These are phyloP conservation scores for Antitrichia curtipendula DNA, from an alignment of 225 moss, liverwort and hornwort genomes.

Conservation along the genomic window DNA sequence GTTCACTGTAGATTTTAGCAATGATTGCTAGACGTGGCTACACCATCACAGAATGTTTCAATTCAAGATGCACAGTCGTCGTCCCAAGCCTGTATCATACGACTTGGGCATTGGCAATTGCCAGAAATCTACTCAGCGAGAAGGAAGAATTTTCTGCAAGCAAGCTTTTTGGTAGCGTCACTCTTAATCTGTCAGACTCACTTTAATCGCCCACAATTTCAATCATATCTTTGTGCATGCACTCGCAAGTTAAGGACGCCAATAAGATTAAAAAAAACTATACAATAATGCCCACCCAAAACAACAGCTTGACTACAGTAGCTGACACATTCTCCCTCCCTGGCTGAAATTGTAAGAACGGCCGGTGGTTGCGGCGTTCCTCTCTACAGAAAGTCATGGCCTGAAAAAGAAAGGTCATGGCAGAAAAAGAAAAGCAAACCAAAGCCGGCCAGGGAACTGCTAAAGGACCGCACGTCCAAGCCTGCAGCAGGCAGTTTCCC, in stretches of 20 bases:
- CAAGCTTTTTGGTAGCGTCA: background rate
- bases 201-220: background rate
- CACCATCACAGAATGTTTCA: background rate
- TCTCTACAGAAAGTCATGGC: background rate
- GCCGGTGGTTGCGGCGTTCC: background rate
- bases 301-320: background rate
- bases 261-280: background rate
- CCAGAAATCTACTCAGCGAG: background rate
- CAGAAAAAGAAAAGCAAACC: background rate
- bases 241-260: background rate
- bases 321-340: background rate
- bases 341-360: background rate
- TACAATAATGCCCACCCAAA: background rate
- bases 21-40: background rate
- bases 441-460: background rate
- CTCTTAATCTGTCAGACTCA: background rate
- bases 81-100: background rate
- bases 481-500: background rate
- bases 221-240: background rate
- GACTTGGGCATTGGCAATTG: background rate
- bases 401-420: background rate
- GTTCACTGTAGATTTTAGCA: background rate
- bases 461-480: conserved; percentile 11
- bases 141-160: background rate
- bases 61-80: background rate